Base-by-base conservation (phyloP, 345 rosid genomes). In the Arabidopsis suecica region DNA sequence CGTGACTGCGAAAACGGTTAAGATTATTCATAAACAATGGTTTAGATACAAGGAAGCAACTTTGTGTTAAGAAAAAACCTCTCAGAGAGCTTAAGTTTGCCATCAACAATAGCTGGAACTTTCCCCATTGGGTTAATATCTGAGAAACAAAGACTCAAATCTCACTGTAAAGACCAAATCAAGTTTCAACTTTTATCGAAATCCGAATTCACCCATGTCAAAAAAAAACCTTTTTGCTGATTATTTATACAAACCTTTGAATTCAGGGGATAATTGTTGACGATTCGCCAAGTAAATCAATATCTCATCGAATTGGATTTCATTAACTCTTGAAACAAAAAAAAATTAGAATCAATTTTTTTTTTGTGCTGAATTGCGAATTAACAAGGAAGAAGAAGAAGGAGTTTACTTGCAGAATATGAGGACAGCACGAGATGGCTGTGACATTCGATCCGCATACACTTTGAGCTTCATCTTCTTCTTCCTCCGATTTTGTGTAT, bases 91-190 rank as follows among this genome's bases (percentile, higher is more conserved):
- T 84, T 87, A 78, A 91, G 82, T 49, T 85, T 84, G 57, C 94
- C 98, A 79, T 93, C 97, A 67, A 86, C 82, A 45, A 91, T 86
- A 47, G 88, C 88, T 2, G 97, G 98, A 62, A 93, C 88, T 65
- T 85, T 75, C 49, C 73, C 54, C 88, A 88, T 71, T 14, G 97
- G 94, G 61, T 93, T 93, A 61, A 91, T 73, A 25, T 82, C 97
- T 91, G 89, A 41, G 79, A 49, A 53, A 20, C 40, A 65, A 65
- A 57, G 30, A 11, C 38, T 22, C 5, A 66, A 58, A 36, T 9
- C 41, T 47, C 60, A 42, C 72, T 1, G 68, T 8, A 34, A n/a
- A n/a, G n/a, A 37, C 22, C 36, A 65, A 48, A 48, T 48, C 23
- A 16, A 33, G n/a, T 6, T 59, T 59, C 64, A 38, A 67, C 34